phyloP scores from a whole-genome alignment of 495 filamentous ascomycete species.

The Daldinia concentrica region DNA sequence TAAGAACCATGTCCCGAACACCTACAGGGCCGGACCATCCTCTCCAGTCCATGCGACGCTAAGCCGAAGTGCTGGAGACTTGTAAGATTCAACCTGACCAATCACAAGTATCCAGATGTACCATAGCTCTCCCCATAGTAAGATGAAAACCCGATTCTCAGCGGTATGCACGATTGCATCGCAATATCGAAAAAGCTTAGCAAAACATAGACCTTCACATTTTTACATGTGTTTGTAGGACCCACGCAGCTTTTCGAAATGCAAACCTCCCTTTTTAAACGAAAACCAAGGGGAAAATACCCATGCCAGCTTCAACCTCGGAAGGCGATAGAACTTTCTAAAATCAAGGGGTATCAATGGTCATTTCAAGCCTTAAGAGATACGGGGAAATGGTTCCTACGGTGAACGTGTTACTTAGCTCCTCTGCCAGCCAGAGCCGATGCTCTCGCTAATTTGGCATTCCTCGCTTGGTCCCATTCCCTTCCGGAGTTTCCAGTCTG shows the following conservation, averaged over 20 bases:
- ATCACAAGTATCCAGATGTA: slow-evolving; percentile 1
- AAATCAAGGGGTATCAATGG: slow-evolving; percentile 28
- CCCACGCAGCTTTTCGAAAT: slow-evolving; percentile 8
- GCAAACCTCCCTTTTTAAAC: slow-evolving; percentile 2
- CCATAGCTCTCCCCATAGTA: slow-evolving; percentile 9
- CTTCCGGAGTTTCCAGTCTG: slow-evolving; percentile 60
- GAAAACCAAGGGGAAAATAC: slow-evolving; percentile 2
- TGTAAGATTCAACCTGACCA: slow-evolving; percentile 13
- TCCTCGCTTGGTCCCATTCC: slow-evolving; percentile 64
- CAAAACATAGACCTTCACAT: not conserved
- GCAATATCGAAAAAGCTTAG: slow-evolving; percentile 10
- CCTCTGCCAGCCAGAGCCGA: slow-evolving; percentile 57
- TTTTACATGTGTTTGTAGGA: slow-evolving; percentile 5
- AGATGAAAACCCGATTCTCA: slow-evolving; percentile 31
- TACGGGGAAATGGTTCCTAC: not conserved
- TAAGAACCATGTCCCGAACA: slow-evolving; percentile 22
- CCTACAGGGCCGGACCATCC: slow-evolving; percentile 38
- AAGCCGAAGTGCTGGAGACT: slow-evolving; percentile 14
- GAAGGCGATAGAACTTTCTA: slow-evolving; percentile 16
- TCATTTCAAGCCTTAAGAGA: slow-evolving; percentile 11
- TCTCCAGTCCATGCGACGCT: slow-evolving; percentile 39
- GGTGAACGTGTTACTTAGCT: slow-evolving; percentile 47
- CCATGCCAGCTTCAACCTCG: slow-evolving; percentile 17
- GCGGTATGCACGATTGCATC: slow-evolving; percentile 25
- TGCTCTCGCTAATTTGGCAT: slow-evolving; percentile 54